Evolutionary conservation across 176 grass and related monocot species (phyloP).

Genomic region (Aegilops speltoides): DNA sequence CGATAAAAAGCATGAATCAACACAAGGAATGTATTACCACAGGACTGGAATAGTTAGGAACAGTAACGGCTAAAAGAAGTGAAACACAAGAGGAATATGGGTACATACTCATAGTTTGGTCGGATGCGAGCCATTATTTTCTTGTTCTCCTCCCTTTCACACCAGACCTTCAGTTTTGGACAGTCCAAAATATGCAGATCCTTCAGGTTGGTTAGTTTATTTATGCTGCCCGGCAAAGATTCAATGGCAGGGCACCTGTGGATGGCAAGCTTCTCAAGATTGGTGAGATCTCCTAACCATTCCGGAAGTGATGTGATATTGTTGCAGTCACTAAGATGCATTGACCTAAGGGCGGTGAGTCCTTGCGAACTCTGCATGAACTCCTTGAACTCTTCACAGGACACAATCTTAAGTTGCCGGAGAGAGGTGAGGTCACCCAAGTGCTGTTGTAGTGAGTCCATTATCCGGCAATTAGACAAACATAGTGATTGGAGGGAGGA

Average conservation of each 20-base stretch:
- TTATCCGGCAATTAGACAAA: too few species aligned
- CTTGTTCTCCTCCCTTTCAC: background rate
- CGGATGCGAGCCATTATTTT: background rate
- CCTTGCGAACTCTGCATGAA: background rate
- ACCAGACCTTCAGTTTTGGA: background rate
- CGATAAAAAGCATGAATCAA: background rate
- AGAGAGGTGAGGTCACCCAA: background rate
- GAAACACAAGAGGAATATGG: background rate
- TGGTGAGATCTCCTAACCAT: background rate
- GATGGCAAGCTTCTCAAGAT: background rate
- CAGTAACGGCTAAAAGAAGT: background rate
- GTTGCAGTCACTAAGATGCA: background rate
- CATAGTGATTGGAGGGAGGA: too few species aligned
- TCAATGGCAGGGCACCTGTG: background rate
- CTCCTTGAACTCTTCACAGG: background rate
- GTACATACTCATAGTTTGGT: background rate
- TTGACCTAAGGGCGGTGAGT: background rate
- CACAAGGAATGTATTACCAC: background rate
- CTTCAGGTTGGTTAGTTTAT: background rate
- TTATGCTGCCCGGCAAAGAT: background rate
- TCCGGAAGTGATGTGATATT: background rate
- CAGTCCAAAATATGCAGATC: background rate
- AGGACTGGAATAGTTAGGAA: background rate
- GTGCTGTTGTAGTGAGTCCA: background rate
- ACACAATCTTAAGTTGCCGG: background rate